A percentile compares a stretch with the other conserved stretches of the same genome.
These are phyloP conservation scores for Tolypocladium guangdongense DNA, from an alignment of 2,329 filamentous ascomycete genomes.

Conservation along the genomic window DNA sequence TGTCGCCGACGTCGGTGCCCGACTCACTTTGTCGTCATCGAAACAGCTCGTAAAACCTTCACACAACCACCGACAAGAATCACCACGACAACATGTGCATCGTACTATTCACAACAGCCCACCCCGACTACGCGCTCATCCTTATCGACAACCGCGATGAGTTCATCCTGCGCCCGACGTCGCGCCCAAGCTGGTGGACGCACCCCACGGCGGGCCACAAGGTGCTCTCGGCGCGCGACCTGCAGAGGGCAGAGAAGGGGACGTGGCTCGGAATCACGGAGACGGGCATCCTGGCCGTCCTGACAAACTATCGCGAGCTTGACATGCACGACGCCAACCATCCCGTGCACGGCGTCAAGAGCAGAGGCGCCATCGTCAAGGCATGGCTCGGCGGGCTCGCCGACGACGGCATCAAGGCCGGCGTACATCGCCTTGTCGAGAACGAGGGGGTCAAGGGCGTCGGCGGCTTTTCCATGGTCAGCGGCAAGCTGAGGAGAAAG, in stretches of 20 bases:
- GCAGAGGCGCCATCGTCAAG: conserved; percentile 53
- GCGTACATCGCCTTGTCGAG: conserved; percentile 40
- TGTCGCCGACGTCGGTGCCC: not conserved
- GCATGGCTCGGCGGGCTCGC: conserved; percentile 45
- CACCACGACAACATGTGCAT: conserved; percentile 53
- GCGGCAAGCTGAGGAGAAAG: conserved; percentile 42
- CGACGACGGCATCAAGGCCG: conserved; percentile 35
- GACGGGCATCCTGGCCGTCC: conserved; percentile 47
- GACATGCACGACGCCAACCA: conserved; percentile 36
- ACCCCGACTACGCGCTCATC: conserved; percentile 65
- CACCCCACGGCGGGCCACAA: conserved; percentile 28
- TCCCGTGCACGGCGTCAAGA: conserved; percentile 42
- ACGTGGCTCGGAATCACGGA: conserved; percentile 57
- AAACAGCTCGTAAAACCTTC: not conserved
- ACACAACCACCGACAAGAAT: not conserved
- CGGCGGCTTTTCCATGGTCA: conserved; percentile 57
- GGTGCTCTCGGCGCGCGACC: conserved; percentile 50
- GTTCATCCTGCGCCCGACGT: conserved; percentile 54
- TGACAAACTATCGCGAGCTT: conserved; percentile 57
- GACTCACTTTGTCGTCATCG: not conserved
- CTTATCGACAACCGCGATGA: conserved; percentile 71
- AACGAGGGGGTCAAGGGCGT: conserved; percentile 46
- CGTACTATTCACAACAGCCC: conserved; percentile 62
- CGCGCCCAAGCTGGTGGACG: conserved; percentile 53
- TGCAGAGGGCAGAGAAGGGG: conserved; percentile 49